Base-by-base conservation (phyloP, 805 yeast genomes). In the Ogataea neopini region DNA sequence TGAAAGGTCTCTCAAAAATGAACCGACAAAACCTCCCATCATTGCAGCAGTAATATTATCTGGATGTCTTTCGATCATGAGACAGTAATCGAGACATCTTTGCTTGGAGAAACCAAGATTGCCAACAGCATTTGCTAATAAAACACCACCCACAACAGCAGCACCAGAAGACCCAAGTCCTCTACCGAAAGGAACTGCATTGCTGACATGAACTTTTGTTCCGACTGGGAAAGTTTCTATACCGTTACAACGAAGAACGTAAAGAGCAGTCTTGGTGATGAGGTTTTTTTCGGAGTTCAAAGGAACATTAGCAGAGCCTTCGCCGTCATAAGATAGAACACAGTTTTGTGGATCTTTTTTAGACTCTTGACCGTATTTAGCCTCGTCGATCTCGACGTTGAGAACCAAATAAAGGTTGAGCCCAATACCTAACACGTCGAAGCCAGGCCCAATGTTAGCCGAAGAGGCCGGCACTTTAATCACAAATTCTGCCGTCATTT, bases 11-110 rank as follows among this genome's bases (percentile, higher is more conserved):
- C 96, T 80, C 62, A 94, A 76, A 68, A 86, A 94, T 3, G 97
- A 89, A 37, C 99, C 99, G 35, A 91, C 96, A 67, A 94, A 94
- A 1, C 99, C 97, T 50, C 99, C 99, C 84, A 91, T 86, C 96
- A 94, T 89, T 30, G 99, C 96, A 26, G 99, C 99, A 10, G 97
- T 89, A 61, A 94, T 91, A 68, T 94, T 94, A 70, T 94, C 99
- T 29, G 99, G 99, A 62, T 94, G 99, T 66, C 98, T 83, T 73
- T 94, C 99, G 57, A 94, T 91, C 94, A 94, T 88, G 58, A 94
- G 76, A 67, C 97, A 89, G 73, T 87, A 94, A 68, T 94, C 99
- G 59, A 94, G 74, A 83, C 94, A 78, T 58, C 98, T 77, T 58
- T 80, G 84, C 68, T 86, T 91, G 42, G 83, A 71, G 50, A 90